A percentile compares a stretch with the other conserved stretches of the same genome.
phyloP scores from a whole-genome alignment of 257 asterid genomes.

The Jacaranda mimosifolia region DNA sequence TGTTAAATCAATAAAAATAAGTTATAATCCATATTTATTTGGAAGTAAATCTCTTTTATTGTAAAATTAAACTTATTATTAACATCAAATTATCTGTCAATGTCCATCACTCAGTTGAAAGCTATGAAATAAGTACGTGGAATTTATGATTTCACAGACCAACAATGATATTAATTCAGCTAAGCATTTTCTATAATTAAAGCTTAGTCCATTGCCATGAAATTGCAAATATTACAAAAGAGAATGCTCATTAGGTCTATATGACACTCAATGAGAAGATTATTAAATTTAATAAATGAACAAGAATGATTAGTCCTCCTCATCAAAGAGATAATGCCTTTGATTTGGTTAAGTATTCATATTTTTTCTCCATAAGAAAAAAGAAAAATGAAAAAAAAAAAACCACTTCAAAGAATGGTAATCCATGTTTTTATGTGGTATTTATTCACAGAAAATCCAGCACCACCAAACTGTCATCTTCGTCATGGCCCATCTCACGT shows the following conservation, averaged over 20 bases:
- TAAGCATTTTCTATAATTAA: background rate
- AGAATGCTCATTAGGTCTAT: conserved; percentile 25
- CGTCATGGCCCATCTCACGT: background rate
- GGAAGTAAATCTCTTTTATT: no score
- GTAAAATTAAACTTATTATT: no score
- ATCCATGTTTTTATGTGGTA: background rate
- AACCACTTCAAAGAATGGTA: conserved; percentile 18
- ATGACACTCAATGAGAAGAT: background rate
- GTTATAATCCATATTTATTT: no score
- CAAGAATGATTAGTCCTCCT: conserved; percentile 38
- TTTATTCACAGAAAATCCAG: conserved; percentile 28
- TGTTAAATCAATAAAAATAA: no score
- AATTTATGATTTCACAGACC: no score
- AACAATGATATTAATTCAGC: background rate
- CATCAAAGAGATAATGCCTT: background rate
- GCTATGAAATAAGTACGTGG: no score
- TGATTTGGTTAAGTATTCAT: conserved; percentile 18
- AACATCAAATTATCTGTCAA: no score
- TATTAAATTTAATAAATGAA: conserved; percentile 23
- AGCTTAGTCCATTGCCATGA: conserved; percentile 13
- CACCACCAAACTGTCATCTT: conserved; percentile 15
- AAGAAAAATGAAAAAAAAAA: no score
- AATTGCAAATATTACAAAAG: background rate
- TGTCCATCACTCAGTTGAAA: no score
- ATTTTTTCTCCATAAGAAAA: background rate